A percentile compares a stretch with the other conserved stretches of the same genome.
These are phyloP conservation scores for Asterionellopsis glacialis DNA, from an alignment of 108 stramenopile species.

Conservation along the genomic window DNA sequence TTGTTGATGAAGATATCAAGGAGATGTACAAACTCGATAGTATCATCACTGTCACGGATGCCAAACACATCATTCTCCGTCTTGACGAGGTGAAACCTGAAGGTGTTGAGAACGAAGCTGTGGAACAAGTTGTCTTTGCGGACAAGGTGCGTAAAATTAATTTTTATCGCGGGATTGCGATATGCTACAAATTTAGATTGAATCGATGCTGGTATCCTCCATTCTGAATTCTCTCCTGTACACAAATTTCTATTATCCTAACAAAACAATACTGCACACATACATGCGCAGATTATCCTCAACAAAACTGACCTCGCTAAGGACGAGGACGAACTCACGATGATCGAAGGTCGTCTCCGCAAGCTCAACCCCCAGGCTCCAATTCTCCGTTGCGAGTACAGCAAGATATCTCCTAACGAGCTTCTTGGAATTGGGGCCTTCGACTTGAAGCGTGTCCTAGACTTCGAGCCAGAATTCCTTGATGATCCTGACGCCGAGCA, in stretches of 20 bases:
- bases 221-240: no score
- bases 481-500: conserved; percentile 52
- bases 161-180: no score
- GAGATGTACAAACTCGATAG: conserved; percentile 76
- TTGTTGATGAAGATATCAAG: conserved; percentile 84
- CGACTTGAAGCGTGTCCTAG: conserved; percentile 69
- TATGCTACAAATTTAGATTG: no score
- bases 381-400: conserved; percentile 30
- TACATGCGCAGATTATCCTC: conserved; percentile 37
- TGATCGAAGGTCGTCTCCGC: conserved; percentile 40
- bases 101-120: conserved; percentile 90
- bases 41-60: conserved; percentile 94
- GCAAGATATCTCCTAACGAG: conserved; percentile 54
- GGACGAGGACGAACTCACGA: conserved; percentile 18
- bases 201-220: no score
- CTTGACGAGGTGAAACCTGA: conserved; percentile 83
- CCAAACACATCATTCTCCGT: conserved; percentile 77
- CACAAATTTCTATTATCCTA: no score
- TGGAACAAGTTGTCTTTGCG: conserved; percentile 92
- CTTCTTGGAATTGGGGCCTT: conserved; percentile 80
- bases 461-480: conserved; percentile 85
- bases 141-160: conserved; percentile 41
- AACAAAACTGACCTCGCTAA: conserved; percentile 82
- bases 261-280: no score
- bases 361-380: conserved; percentile 57